Conservation (phyloP, 2,329 filamentous ascomycete genomes). For the Chaetomium strumarium region DNA sequence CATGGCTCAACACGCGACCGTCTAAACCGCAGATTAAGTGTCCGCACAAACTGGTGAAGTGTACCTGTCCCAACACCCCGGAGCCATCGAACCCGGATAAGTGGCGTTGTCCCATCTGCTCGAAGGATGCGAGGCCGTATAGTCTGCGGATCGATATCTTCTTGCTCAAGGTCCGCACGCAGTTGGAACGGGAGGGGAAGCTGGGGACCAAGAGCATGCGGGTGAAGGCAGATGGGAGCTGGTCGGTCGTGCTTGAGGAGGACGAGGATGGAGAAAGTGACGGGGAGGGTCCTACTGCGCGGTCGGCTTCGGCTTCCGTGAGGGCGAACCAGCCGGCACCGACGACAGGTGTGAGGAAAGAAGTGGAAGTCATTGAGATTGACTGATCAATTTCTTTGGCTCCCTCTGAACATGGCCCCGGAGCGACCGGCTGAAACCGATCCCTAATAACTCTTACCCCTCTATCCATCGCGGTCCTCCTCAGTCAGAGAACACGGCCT, state of each 20-base stretch:
- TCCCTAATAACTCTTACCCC: too few species aligned
- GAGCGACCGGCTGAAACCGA: too few species aligned
- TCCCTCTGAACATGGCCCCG: too few species aligned
- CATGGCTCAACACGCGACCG: slow-evolving; percentile 65
- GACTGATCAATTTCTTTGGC: slow-evolving; percentile 6
- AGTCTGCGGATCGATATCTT: slow-evolving; percentile 70
- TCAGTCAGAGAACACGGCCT: too few species aligned
- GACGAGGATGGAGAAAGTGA: slow-evolving; percentile 31
- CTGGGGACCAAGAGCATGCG: slow-evolving; percentile 54
- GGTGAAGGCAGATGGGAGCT: slow-evolving; percentile 58
- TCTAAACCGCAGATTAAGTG: slow-evolving; percentile 36
- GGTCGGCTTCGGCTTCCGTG: background rate
- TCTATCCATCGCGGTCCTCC: too few species aligned
- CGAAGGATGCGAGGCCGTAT: slow-evolving; percentile 66
- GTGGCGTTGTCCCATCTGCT: slow-evolving; percentile 86
- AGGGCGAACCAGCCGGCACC: background rate
- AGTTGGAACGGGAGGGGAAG: slow-evolving; percentile 44
- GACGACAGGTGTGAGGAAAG: background rate
- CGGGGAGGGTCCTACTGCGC: slow-evolving; percentile 2
- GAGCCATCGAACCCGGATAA: slow-evolving; percentile 58
- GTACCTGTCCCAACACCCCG: slow-evolving; percentile 30
- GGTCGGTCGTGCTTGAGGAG: slow-evolving; percentile 44
- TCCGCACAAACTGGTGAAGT: slow-evolving; percentile 29
- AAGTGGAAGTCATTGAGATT: slow-evolving; percentile 22
- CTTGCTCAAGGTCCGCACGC: slow-evolving; percentile 54